Evolutionary conservation across 2,329 filamentous ascomycete species (phyloP).

Genomic region (Penicillium hordei): DNA sequence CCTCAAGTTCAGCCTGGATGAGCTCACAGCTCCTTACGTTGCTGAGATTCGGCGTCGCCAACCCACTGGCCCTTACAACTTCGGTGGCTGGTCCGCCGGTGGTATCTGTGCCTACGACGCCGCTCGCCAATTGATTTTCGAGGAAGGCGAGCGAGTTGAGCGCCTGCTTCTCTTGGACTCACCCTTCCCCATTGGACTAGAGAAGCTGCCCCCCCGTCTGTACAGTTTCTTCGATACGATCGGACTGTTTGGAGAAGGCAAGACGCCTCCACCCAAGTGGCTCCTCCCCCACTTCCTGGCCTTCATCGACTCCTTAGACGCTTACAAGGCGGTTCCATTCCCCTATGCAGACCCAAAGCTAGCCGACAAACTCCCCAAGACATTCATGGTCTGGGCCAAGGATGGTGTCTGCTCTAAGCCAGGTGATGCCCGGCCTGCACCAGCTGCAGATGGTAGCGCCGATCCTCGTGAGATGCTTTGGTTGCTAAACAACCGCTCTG

Average conservation of each 20-base stretch:
- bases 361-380: constrained; percentile 42
- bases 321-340: constrained; percentile 42
- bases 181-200: constrained; percentile 65
- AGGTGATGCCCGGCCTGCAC: constrained; percentile 41
- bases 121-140: constrained; percentile 57
- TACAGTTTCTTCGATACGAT: constrained; percentile 52
- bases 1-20: constrained; percentile 35
- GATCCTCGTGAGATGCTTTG: constrained; percentile 52
- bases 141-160: constrained; percentile 58
- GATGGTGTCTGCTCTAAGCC: constrained; percentile 49
- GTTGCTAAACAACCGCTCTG: constrained; percentile 49
- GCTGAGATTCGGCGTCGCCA: constrained; percentile 50
- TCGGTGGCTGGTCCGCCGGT: constrained; percentile 75
- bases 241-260: constrained; percentile 49
- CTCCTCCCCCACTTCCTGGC: constrained; percentile 54
- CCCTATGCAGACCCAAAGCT: constrained; percentile 30
- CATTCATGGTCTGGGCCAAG: constrained; percentile 50
- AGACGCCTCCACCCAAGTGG: constrained; percentile 48
- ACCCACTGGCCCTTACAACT: constrained; percentile 58
- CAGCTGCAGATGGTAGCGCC: constrained; percentile 38
- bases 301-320: constrained; percentile 49
- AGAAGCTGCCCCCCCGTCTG: constrained; percentile 60
- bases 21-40: constrained; percentile 42
- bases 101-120: constrained; percentile 71
- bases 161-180: constrained; percentile 66